These are phyloP conservation scores for Daedaleopsis nitida DNA, from an alignment of 768 basidiomycete species.

Conservation along the genomic window DNA sequence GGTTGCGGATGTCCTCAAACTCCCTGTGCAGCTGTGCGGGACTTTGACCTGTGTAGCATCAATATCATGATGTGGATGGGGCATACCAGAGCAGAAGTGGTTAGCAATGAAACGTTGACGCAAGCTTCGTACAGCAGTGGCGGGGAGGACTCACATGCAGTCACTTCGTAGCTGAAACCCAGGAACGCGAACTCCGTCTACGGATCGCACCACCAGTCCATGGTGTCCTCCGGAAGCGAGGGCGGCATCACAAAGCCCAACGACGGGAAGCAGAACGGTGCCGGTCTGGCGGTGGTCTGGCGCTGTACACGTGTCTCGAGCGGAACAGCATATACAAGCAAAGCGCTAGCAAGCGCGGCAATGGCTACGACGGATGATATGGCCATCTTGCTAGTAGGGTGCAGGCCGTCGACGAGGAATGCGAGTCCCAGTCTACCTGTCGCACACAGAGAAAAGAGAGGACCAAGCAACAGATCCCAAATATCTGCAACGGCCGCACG, in stretches of 20 bases:
- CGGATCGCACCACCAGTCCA: constrained; percentile 52
- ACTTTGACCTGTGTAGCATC: constrained; percentile 54
- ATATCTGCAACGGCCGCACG: constrained; percentile 6
- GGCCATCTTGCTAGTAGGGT: too few relatives aligned
- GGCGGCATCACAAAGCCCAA: constrained; percentile 55
- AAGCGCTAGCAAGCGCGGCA: constrained; percentile 12
- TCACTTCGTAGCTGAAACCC: constrained; percentile 74
- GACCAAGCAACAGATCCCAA: background rate
- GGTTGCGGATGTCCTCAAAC: constrained; percentile 59
- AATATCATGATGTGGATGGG: background rate
- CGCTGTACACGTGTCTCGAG: constrained; percentile 9
- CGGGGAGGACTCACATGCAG: constrained; percentile 39
- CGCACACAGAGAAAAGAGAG: constrained; percentile 1
- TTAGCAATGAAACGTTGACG: background rate
- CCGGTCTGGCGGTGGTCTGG: constrained; percentile 8
- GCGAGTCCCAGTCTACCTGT: background rate
- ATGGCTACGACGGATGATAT: constrained; percentile 5
- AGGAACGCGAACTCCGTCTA: constrained; percentile 70
- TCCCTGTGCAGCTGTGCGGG: constrained; percentile 50
- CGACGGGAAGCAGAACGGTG: constrained; percentile 34
- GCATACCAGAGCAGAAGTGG: too few relatives aligned
- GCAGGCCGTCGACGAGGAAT: background rate
- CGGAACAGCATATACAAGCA: constrained; percentile 9
- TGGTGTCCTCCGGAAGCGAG: constrained; percentile 36
- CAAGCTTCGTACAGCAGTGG: constrained; percentile 31